A percentile compares a stretch with the other conserved stretches of the same genome.
These are phyloP conservation scores for Penicillium sp. DNA, from an alignment of 2,329 filamentous ascomycete species.

Conservation along the genomic window DNA sequence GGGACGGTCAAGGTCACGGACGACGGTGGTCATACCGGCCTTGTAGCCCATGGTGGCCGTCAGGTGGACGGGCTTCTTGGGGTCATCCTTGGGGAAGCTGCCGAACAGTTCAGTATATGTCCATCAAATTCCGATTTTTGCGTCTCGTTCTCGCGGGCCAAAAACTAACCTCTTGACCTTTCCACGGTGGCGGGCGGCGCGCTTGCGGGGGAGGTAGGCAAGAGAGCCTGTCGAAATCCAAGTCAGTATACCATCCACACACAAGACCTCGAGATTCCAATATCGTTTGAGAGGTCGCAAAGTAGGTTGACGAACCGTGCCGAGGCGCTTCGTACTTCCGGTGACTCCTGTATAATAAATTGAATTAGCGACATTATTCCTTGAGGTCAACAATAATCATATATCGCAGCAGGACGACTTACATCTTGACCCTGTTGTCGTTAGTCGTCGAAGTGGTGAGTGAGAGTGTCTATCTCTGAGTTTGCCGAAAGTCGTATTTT, in stretches of 20 bases:
- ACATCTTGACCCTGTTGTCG: slow-evolving; percentile 44
- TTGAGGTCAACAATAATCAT: slow-evolving; percentile 9
- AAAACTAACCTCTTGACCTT: slow-evolving; percentile 89
- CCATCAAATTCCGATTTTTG: too few relatives aligned
- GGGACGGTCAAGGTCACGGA: slow-evolving; percentile 96
- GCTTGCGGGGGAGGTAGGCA: slow-evolving; percentile 80
- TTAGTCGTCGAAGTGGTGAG: slow-evolving; percentile 40
- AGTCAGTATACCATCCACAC: slow-evolving; percentile 28
- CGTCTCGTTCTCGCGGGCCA: too few relatives aligned
- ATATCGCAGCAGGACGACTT: slow-evolving; percentile 21
- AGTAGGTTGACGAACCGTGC: slow-evolving; percentile 77
- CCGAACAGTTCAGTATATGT: too few relatives aligned
- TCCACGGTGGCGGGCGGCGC: slow-evolving; percentile 84
- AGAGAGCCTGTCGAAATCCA: slow-evolving; percentile 54
- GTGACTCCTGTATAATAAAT: slow-evolving; percentile 42
- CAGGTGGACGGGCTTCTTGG: slow-evolving; percentile 98
- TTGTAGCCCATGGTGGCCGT: slow-evolving; percentile 99
- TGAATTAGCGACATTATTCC: slow-evolving; percentile 28
- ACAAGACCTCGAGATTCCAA: slow-evolving; percentile 22
- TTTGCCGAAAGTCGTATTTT: slow-evolving; percentile 34
- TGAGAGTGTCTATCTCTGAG: slow-evolving; percentile 31
- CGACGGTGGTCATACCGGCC: slow-evolving; percentile 99
- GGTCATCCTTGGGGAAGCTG: slow-evolving; percentile 99
- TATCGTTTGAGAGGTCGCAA: too few relatives aligned
- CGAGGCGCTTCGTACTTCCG: slow-evolving; percentile 77